Evolutionary conservation across 441 rosid species (phyloP).

Genomic region (Corymbia calophylla): DNA sequence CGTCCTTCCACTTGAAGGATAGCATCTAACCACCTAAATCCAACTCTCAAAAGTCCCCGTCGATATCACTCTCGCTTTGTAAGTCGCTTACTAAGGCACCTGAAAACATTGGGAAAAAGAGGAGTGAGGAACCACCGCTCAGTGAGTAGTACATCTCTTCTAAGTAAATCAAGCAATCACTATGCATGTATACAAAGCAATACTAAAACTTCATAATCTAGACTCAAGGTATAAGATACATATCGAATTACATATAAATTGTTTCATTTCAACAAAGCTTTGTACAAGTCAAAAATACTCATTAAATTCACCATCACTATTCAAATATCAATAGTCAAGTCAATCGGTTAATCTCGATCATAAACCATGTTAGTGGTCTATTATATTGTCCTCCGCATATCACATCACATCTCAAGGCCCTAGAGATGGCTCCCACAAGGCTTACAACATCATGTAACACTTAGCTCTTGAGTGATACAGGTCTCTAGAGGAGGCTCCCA

Average conservation of each 20-base stretch:
- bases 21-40: background rate
- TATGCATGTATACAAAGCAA: too few species aligned
- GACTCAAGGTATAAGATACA: background rate
- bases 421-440: background rate
- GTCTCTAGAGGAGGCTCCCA: background rate
- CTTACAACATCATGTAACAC: background rate
- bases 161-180: background rate
- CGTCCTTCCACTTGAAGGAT: background rate
- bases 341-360: too few species aligned
- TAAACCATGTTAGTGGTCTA: too few species aligned
- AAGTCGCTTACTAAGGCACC: rapidly evolving
- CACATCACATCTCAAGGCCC: background rate
- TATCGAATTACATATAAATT: too few species aligned
- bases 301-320: background rate
- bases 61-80: background rate
- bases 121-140: background rate
- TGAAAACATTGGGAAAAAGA: background rate
- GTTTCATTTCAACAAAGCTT: background rate
- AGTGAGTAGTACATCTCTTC: too few species aligned
- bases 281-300: too few species aligned
- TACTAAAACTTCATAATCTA: too few species aligned
- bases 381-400: too few species aligned
- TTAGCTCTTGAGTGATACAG: background rate
- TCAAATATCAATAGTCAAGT: background rate
- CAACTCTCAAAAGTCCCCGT: background rate